Base-by-base conservation (phyloP, 306 rosid species). In the Glycine tomentella region DNA sequence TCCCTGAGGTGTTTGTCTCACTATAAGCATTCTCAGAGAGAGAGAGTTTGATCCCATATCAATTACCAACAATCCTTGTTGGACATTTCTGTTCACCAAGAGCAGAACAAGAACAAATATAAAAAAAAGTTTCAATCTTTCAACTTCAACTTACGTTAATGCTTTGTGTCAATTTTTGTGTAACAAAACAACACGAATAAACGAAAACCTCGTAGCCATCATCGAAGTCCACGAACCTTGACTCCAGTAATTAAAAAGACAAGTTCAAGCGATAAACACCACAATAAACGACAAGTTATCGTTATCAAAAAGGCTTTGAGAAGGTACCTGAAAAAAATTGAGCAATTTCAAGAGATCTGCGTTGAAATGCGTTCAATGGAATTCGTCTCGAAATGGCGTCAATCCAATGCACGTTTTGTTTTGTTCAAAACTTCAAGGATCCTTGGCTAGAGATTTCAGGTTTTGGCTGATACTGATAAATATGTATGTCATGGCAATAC, bases 261-360 rank as follows among this genome's bases (percentile, higher is more conserved):
- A n/a, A 51, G 45, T 14, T 62, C 15, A 38, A 77, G 48, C 44
- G 58, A 76, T 45, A 44, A 68, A 15, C 6, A 2, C 1, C 20
- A 20, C 20, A 65, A 77, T 3, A 46, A 77, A 20, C 55, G 56
- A 66, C 65, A 50, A 6, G 40, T 38, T 44, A 3, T 42, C 4
- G 8, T 42, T 42, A 25, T 25, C 31, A 25, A 25, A 25, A 2
- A 25, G 31, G 31, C 31, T 25, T 25, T 25, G 31, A 25, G 31
- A 25, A 25, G 31, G 31, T 25, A 81, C 85, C 85, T 81, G 16
- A 16, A 67, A 25, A 56, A 56, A 63, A 25, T 31, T 81, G 80
- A 66, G 69, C 50, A 53, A 75, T 66, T 66, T 25, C 48, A 34
- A 57, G 72, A 75, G 85, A 81, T 81, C 85, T 25, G 31, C 31